A percentile compares a stretch with the other conserved stretches of the same genome.
phyloP scores from a whole-genome alignment of 352 stramenopile species.

The Globisporangium megalacanthum region DNA sequence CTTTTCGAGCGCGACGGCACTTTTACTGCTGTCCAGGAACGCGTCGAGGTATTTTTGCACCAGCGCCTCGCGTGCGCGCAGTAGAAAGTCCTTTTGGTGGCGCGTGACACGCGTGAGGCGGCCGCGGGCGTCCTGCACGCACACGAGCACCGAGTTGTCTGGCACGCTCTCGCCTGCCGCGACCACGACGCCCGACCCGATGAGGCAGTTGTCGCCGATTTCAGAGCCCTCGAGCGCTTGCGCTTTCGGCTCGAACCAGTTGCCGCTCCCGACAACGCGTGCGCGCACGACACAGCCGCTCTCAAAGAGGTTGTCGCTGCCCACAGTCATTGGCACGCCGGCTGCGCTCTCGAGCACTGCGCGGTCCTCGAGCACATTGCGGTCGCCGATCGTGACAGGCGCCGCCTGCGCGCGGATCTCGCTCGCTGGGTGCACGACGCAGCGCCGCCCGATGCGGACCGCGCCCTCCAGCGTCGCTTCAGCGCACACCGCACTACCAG shows the following conservation, averaged over 20 bases:
- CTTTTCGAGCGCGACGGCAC: constrained; percentile 66
- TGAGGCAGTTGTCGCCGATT: constrained; percentile 77
- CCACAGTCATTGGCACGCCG: constrained; percentile 36
- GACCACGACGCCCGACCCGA: constrained; percentile 77
- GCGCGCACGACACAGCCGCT: constrained; percentile 63
- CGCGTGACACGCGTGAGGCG: constrained; percentile 35
- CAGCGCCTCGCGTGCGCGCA: constrained; percentile 40
- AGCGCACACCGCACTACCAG: constrained; percentile 39
- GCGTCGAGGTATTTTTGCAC: constrained; percentile 74
- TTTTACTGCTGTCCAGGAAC: constrained; percentile 62
- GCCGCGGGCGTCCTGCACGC: constrained; percentile 30
- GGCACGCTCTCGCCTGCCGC: constrained; percentile 46
- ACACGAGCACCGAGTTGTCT: constrained; percentile 74
- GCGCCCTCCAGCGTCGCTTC: constrained; percentile 36
- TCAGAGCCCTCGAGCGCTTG: constrained; percentile 39
- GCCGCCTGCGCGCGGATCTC: constrained; percentile 19
- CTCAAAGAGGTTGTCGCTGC: constrained; percentile 75
- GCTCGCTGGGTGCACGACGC: constrained; percentile 45
- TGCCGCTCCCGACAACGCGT: constrained; percentile 46
- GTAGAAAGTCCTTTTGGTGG: constrained; percentile 60
- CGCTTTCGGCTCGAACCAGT: constrained; percentile 78
- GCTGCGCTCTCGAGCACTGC: constrained; percentile 24
- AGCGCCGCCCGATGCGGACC: constrained; percentile 33
- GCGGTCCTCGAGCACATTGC: constrained; percentile 70
- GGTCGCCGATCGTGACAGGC: constrained; percentile 47